Conservation (phyloP, 2,329 filamentous ascomycete genomes). For the Diplocarpon rosae region DNA sequence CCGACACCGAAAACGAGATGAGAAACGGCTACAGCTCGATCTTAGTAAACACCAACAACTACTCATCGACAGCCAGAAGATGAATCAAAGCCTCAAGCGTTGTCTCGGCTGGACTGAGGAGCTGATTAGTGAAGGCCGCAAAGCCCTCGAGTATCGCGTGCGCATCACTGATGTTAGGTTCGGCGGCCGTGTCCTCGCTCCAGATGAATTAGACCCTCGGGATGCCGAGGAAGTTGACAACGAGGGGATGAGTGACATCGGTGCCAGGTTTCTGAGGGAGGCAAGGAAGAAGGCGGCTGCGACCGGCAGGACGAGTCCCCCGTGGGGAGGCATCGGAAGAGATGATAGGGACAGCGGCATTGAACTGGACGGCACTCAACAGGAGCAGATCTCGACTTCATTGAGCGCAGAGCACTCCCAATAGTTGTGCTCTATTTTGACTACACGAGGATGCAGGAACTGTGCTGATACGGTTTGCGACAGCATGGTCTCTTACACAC, state of each 20-base stretch:
- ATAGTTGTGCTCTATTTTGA: no score
- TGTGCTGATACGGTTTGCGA: neutral
- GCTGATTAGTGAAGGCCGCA: slow-evolving; percentile 78
- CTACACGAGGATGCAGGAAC: no score
- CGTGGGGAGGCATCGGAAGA: slow-evolving; percentile 13
- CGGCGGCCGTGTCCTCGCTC: slow-evolving; percentile 65
- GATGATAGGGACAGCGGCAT: slow-evolving; percentile 25
- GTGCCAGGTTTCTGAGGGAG: slow-evolving; percentile 20
- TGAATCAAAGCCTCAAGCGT: slow-evolving; percentile 86
- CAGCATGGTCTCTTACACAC: slow-evolving; percentile 9
- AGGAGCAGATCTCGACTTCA: slow-evolving; percentile 1
- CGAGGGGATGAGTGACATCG: slow-evolving; percentile 24
- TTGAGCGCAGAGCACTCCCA: no score
- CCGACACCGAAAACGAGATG: slow-evolving; percentile 59
- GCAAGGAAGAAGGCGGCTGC: slow-evolving; percentile 19
- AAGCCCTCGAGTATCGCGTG: slow-evolving; percentile 76
- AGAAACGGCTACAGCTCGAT: slow-evolving; percentile 74
- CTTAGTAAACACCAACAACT: slow-evolving; percentile 81
- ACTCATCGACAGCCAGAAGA: slow-evolving; percentile 81
- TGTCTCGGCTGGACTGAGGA: slow-evolving; percentile 86
- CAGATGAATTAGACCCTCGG: slow-evolving; percentile 47
- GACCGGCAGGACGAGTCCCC: slow-evolving; percentile 13
- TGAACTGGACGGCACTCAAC: slow-evolving; percentile 18
- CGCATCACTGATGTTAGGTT: slow-evolving; percentile 68
- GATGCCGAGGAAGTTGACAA: slow-evolving; percentile 18